A percentile compares a stretch with the other conserved stretches of the same genome.
Evolutionary conservation across 148 eudicot genomes (phyloP).

Genomic region (Camellia granthamiana): DNA sequence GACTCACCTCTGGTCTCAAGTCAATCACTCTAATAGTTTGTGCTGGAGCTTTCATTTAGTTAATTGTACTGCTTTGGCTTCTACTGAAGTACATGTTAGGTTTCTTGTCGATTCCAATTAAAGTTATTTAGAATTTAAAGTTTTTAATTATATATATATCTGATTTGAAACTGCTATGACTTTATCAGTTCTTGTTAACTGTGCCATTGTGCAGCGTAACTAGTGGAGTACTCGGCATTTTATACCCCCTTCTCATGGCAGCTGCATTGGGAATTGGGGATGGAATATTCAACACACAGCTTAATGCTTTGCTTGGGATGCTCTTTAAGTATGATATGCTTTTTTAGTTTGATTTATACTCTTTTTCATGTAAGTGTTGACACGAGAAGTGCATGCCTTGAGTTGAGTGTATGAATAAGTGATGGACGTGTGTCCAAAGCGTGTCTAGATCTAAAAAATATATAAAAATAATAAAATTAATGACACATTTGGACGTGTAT

Average conservation of each 20-base stretch:
- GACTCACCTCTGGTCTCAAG: conserved; percentile 75
- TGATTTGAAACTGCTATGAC: neutral
- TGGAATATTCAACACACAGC: conserved; percentile 86
- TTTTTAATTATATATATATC: neutral
- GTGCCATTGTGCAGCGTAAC: conserved; percentile 46
- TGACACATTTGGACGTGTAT: no score
- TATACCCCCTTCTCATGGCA: conserved; percentile 71
- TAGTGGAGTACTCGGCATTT: conserved; percentile 50
- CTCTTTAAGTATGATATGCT: conserved; percentile 78
- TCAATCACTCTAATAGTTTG: conserved; percentile 69
- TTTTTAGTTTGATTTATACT: no score
- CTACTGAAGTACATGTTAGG: conserved; percentile 60
- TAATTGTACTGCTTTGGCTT: conserved; percentile 70
- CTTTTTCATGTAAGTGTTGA: no score
- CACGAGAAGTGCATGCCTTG: no score
- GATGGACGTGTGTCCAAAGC: no score
- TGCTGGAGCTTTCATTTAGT: conserved; percentile 67
- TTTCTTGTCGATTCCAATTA: conserved; percentile 12
- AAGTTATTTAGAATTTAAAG: neutral
- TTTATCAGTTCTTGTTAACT: no score
- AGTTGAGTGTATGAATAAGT: no score
- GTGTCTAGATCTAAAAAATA: no score
- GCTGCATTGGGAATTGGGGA: conserved; percentile 82
- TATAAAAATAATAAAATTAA: no score
- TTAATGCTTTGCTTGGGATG: conserved; percentile 86